Conservation (phyloP, 176 grass and related monocot species). For the Cocos nucifera region DNA sequence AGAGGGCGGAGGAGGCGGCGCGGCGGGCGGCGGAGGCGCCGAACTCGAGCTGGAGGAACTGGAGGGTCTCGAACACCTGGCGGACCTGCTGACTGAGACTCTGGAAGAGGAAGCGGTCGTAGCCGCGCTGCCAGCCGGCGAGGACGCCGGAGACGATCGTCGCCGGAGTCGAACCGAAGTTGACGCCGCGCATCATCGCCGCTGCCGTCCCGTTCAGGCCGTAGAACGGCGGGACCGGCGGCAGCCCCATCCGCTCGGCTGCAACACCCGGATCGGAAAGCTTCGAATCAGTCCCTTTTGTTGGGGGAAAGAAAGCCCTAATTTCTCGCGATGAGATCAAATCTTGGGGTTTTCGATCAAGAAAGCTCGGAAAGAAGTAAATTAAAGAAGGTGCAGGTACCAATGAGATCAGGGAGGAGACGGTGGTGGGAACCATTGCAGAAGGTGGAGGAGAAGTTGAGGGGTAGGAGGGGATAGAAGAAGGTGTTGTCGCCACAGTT, state of each 20-base stretch:
- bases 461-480: slow-evolving; percentile 8
- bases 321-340: too few species aligned
- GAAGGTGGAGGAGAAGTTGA: slow-evolving; percentile 16
- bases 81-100: slow-evolving; percentile 49
- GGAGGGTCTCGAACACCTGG: slow-evolving; percentile 50
- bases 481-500: slow-evolving; percentile 38
- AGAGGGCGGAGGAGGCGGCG: slow-evolving; percentile 24
- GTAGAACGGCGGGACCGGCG: slow-evolving; percentile 26
- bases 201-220: slow-evolving; percentile 27
- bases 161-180: slow-evolving; percentile 21
- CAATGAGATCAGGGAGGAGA: slow-evolving; percentile 45
- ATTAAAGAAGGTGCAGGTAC: not conserved
- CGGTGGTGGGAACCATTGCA: slow-evolving; percentile 23
- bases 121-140: slow-evolving; percentile 21
- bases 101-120: slow-evolving; percentile 22
- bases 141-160: slow-evolving; percentile 3
- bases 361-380: not conserved
- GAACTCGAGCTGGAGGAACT: slow-evolving; percentile 40
- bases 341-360: too few species aligned
- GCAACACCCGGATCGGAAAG: not conserved
- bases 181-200: slow-evolving; percentile 24
- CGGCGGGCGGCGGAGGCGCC: slow-evolving; percentile 4
- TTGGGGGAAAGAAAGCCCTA: too few species aligned
- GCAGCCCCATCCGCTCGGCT: slow-evolving; percentile 45
- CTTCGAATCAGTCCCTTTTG: too few species aligned